These are phyloP conservation scores for Cantharellus cinnabarinus DNA, from an alignment of 768 basidiomycete species.

Conservation along the genomic window DNA sequence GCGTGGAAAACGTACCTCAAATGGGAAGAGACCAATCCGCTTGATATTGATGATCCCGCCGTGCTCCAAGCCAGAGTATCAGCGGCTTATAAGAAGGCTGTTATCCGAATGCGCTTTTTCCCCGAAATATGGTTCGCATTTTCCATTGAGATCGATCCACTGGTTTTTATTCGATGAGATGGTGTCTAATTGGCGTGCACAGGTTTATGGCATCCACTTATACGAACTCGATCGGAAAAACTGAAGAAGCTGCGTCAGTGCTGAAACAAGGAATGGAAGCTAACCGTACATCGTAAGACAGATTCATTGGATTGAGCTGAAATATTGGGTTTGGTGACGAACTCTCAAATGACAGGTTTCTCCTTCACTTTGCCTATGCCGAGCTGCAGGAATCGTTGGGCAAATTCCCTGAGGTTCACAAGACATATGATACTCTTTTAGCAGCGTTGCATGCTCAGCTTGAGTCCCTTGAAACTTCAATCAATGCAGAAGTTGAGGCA, in stretches of 20 bases:
- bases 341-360: conserved; percentile 32
- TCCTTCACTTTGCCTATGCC: conserved; percentile 76
- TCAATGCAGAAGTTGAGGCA: conserved; percentile 21
- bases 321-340: no score
- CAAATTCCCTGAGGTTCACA: conserved; percentile 47
- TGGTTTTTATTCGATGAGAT: conserved; percentile 8
- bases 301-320: neutral
- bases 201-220: conserved; percentile 88
- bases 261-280: conserved; percentile 75
- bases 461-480: conserved; percentile 24
- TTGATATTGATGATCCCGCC: conserved; percentile 68
- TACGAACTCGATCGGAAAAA: conserved; percentile 50
- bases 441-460: conserved; percentile 40
- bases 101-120: conserved; percentile 84
- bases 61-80: conserved; percentile 50
- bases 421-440: conserved; percentile 53
- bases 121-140: conserved; percentile 68
- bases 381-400: conserved; percentile 49
- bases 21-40: conserved; percentile 88
- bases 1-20: conserved; percentile 85
- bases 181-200: neutral
- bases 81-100: conserved; percentile 71
- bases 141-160: neutral
- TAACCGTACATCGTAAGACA: conserved; percentile 50
- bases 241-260: conserved; percentile 63